Percentiles rank a stretch among this genome's conserved stretches.
phyloP scores from a whole-genome alignment of 2,329 filamentous ascomycete genomes.

The Ophiosphaerella korrae region DNA sequence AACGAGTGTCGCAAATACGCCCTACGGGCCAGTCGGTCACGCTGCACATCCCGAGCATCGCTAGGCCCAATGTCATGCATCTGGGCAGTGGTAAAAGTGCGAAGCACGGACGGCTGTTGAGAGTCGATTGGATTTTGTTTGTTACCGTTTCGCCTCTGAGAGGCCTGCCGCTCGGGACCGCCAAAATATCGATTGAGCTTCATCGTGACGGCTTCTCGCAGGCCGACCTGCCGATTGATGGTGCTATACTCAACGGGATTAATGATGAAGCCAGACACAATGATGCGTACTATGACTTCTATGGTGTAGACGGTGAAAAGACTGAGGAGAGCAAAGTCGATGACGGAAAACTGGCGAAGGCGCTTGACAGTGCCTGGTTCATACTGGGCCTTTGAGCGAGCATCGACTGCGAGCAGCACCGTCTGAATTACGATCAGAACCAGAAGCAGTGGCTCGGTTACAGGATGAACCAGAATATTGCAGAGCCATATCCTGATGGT shows the following conservation, averaged over 20 bases:
- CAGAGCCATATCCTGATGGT: conserved; percentile 75
- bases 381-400: conserved; percentile 71
- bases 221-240: conserved; percentile 75
- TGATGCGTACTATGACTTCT: conserved; percentile 79
- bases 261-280: conserved; percentile 91
- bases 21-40: conserved; percentile 82
- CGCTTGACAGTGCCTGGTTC: conserved; percentile 57
- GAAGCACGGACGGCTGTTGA: conserved; percentile 69
- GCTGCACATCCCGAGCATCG: conserved; percentile 76
- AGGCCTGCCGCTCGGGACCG: conserved; percentile 75
- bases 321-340: conserved; percentile 80
- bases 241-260: conserved; percentile 94
- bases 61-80: conserved; percentile 60
- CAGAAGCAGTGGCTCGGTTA: conserved; percentile 84
- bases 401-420: conserved; percentile 83
- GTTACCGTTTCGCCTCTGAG: conserved; percentile 59
- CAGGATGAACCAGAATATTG: conserved; percentile 82
- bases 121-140: conserved; percentile 40
- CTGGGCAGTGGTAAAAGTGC: conserved; percentile 76
- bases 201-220: conserved; percentile 74
- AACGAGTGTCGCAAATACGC: conserved; percentile 95
- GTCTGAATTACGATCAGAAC: conserved; percentile 87
- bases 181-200: conserved; percentile 77
- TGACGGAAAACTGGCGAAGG: conserved; percentile 68
- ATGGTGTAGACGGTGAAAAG: conserved; percentile 90